These are phyloP conservation scores for Penicillium decumbens DNA, from an alignment of 2,329 filamentous ascomycete species.

Conservation along the genomic window DNA sequence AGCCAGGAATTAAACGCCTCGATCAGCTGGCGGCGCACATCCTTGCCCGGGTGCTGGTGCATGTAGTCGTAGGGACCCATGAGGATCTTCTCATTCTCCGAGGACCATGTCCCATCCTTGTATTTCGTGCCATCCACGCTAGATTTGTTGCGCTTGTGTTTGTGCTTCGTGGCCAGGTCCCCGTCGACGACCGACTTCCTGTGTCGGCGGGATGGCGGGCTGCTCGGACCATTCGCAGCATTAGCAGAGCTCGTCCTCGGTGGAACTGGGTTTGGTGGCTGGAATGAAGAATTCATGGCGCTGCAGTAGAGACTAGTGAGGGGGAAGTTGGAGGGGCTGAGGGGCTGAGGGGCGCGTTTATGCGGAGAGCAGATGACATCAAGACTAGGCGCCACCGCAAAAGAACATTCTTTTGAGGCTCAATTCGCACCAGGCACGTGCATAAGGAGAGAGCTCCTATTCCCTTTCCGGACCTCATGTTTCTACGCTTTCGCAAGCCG, in stretches of 20 bases:
- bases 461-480: neutral
- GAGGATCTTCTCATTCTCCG: slow-evolving; percentile 42
- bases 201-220: slow-evolving; percentile 8
- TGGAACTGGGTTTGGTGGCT: slow-evolving; percentile 64
- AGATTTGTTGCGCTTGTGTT: slow-evolving; percentile 35
- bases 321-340: slow-evolving; percentile 12
- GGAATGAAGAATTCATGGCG: slow-evolving; percentile 33
- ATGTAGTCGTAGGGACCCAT: slow-evolving; percentile 46
- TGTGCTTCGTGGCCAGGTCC: slow-evolving; percentile 36
- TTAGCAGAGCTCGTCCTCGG: slow-evolving; percentile 67
- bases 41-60: slow-evolving; percentile 43
- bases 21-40: slow-evolving; percentile 43
- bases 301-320: slow-evolving; percentile 16
- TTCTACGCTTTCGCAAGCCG: neutral
- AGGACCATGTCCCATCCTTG: slow-evolving; percentile 36
- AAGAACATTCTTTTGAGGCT: neutral
- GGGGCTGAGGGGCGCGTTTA: slow-evolving; percentile 2
- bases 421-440: neutral
- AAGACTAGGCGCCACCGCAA: neutral
- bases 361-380: slow-evolving; percentile 6
- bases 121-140: slow-evolving; percentile 39
- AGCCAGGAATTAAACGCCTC: slow-evolving; percentile 45
- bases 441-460: neutral
- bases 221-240: slow-evolving; percentile 21
- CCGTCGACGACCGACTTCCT: slow-evolving; percentile 51